These are phyloP conservation scores for Hypoxylon sp. DNA, from an alignment of 2,329 filamentous ascomycete genomes.

Conservation along the genomic window DNA sequence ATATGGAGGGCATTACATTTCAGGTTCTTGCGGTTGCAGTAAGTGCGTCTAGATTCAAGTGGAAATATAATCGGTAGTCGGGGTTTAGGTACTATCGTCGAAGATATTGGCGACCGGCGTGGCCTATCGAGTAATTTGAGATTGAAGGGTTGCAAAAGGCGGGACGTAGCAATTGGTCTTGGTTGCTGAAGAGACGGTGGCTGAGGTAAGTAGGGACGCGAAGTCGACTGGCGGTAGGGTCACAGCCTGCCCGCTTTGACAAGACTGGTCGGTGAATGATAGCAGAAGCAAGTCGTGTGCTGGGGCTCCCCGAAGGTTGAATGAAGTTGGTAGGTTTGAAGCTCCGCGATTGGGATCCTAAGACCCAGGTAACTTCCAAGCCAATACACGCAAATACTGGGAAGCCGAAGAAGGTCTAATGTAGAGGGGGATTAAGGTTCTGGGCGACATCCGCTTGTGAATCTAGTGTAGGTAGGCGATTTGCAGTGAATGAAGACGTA, in stretches of 20 bases:
- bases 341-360: slow-evolving; percentile 15
- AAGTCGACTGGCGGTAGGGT: slow-evolving; percentile 21
- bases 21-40: slow-evolving; percentile 29
- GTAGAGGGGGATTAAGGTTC: slow-evolving; percentile 33
- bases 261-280: slow-evolving; percentile 17
- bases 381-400: slow-evolving; percentile 16
- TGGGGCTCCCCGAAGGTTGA: slow-evolving; percentile 6
- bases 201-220: slow-evolving; percentile 30
- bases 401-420: slow-evolving; percentile 26
- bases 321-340: slow-evolving; percentile 34
- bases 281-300: slow-evolving; percentile 3
- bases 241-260: slow-evolving; percentile 29
- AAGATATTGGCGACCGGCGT: slow-evolving; percentile 14
- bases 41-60: background rate
- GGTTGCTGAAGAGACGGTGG: slow-evolving; percentile 37
- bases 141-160: slow-evolving; percentile 31
- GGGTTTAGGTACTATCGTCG: slow-evolving; percentile 9
- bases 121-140: slow-evolving; percentile 30
- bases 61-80: slow-evolving; percentile 7
- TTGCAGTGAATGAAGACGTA: slow-evolving; percentile 25
- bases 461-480: slow-evolving; percentile 14
- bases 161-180: slow-evolving; percentile 32
- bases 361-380: slow-evolving; percentile 13
- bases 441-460: slow-evolving; percentile 33
- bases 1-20: slow-evolving; percentile 38